phyloP scores from a whole-genome alignment of 257 asterid genomes.

The Salvia miltiorrhiza region DNA sequence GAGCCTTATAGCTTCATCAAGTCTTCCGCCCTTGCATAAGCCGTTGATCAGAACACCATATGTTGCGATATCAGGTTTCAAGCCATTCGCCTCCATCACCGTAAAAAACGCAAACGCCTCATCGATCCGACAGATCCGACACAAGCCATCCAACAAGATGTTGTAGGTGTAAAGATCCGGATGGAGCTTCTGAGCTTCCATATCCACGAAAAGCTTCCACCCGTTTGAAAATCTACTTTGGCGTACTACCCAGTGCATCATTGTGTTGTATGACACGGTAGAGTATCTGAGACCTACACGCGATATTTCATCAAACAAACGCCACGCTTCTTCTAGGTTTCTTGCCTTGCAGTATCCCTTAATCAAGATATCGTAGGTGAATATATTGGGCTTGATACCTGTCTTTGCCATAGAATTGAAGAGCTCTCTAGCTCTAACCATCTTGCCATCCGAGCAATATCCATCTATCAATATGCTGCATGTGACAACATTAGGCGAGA shows the following conservation, averaged over 20 bases:
- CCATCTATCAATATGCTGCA: too few species aligned
- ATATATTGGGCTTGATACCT: slow-evolving; percentile 6
- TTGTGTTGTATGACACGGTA: slow-evolving; percentile 3
- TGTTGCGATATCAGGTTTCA: slow-evolving; percentile 11
- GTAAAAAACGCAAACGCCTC: slow-evolving; percentile 16
- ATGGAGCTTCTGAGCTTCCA: neutral
- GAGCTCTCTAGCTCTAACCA: too few species aligned
- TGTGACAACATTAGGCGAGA: too few species aligned
- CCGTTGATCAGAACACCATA: too few species aligned
- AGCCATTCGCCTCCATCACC: slow-evolving; percentile 16
- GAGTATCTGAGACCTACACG: slow-evolving; percentile 17
- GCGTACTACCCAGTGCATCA: slow-evolving; percentile 15
- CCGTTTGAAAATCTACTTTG: neutral
- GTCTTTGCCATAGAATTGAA: slow-evolving; percentile 7
- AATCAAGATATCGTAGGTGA: slow-evolving; percentile 14
- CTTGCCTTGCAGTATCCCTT: too few species aligned
- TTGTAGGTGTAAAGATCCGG: neutral
- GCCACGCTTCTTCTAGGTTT: slow-evolving; percentile 19
- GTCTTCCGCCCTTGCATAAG: too few species aligned
- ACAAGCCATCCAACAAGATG: slow-evolving; percentile 11
- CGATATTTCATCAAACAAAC: slow-evolving; percentile 16
- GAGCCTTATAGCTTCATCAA: too few species aligned
- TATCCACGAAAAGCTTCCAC: slow-evolving; percentile 3
- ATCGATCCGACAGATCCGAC: neutral
- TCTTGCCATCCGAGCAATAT: too few species aligned